These are phyloP conservation scores for Aspergillus novofumigatus DNA, from an alignment of 2,329 filamentous ascomycete species.

Conservation along the genomic window DNA sequence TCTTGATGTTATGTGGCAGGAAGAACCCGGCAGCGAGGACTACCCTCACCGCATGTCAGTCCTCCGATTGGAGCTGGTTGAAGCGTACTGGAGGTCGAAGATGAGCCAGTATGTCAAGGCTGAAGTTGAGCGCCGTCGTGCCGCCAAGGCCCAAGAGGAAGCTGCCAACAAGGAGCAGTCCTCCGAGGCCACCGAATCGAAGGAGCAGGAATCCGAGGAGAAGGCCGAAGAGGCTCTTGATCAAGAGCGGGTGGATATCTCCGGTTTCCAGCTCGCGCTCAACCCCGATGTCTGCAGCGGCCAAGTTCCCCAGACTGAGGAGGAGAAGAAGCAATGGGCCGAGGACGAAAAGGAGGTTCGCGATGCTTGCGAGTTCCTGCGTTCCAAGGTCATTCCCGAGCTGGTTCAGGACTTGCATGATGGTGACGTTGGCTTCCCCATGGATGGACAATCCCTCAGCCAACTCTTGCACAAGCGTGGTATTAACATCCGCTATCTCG, in stretches of 20 bases:
- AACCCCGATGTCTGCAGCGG: constrained; percentile 97
- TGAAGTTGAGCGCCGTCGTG: constrained; percentile 64
- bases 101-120: constrained; percentile 83
- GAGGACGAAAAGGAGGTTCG: constrained; percentile 87
- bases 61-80: constrained; percentile 82
- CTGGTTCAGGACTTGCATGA: constrained; percentile 83
- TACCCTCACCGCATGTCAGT: constrained; percentile 98
- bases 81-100: constrained; percentile 77
- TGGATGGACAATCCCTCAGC: constrained; percentile 92
- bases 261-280: constrained; percentile 78
- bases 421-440: constrained; percentile 92
- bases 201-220: constrained; percentile 37
- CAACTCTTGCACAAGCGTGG: constrained; percentile 91
- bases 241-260: constrained; percentile 75
- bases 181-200: constrained; percentile 37
- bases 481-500: constrained; percentile 96
- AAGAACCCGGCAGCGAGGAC: constrained; percentile 59
- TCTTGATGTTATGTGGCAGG: constrained; percentile 84
- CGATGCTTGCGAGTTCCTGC: constrained; percentile 74
- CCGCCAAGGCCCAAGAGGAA: constrained; percentile 38
- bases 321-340: constrained; percentile 78
- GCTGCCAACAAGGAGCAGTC: constrained; percentile 34
- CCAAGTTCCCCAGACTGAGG: constrained; percentile 81
- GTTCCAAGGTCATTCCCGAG: constrained; percentile 73
- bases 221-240: constrained; percentile 39